Conservation (phyloP, 257 asterid genomes). For the Solanum neorickii region DNA sequence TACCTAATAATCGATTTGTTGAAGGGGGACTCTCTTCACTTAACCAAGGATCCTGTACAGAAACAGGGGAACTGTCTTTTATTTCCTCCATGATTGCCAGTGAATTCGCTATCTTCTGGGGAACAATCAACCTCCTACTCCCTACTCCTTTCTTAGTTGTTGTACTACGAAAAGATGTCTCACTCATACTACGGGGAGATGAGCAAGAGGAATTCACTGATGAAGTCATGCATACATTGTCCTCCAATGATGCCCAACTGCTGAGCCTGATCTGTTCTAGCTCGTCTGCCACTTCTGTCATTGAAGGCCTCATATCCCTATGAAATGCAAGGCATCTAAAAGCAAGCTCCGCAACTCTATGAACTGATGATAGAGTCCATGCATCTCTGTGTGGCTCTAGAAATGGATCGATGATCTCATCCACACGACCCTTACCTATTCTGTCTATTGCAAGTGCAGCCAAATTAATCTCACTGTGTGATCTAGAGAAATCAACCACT, state of each 20-base stretch:
- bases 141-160: constrained; percentile 28
- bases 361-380: constrained; percentile 79
- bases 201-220: constrained; percentile 62
- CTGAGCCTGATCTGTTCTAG: constrained; percentile 76
- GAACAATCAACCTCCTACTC: constrained; percentile 39
- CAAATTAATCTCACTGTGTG: constrained; percentile 67
- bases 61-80: constrained; percentile 54
- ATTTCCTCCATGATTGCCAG: constrained; percentile 25
- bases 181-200: constrained; percentile 52
- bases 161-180: constrained; percentile 36
- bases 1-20: constrained; percentile 54
- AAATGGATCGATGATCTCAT: constrained; percentile 70
- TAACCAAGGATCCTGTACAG: constrained; percentile 75
- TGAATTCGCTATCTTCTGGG: constrained; percentile 10
- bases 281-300: constrained; percentile 92
- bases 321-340: constrained; percentile 90
- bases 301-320: constrained; percentile 84
- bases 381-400: constrained; percentile 84
- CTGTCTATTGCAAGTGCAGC: constrained; percentile 80
- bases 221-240: constrained; percentile 32
- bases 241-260: constrained; percentile 72
- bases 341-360: constrained; percentile 79
- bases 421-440: constrained; percentile 74
- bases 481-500: constrained; percentile 79
- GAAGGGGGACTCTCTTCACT: constrained; percentile 82